Evolutionary conservation across 2,329 filamentous ascomycete species (phyloP), one percentile per base, ranked within the genome.

Genomic region (Diaporthe amygdali): DNA sequence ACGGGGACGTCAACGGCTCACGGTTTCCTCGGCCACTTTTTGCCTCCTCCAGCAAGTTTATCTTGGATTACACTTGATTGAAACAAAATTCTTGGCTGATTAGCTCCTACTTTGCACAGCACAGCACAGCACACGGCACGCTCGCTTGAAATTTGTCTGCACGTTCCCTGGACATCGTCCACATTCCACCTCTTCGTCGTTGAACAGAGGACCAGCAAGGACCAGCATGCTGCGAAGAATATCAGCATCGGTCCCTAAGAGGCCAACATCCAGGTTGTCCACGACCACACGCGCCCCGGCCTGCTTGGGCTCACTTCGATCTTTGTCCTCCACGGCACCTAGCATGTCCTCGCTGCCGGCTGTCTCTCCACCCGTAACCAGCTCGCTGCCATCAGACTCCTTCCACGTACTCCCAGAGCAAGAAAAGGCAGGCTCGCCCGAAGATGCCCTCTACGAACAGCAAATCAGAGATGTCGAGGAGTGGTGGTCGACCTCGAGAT

Each of bases 401-500:
- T 98, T 96, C 83, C 96, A 98, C 80, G 88, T 98, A 17, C 88
- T 98, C 0, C 88, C 94, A 49, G 94, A 95, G 75, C 83, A 89
- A 39, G 85, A 92, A 70, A 98, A 98, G 82, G 85, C 92, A 0
- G 94, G 94, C 20, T 86, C 88, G 22, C 90, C 94, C 0, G 96
- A 98, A 82, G 95, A 98, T 82, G 90, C 90, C 0, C 87, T 98
- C 1, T 97, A 95, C 81, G 90, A 95, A 51, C 89, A 93, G 74
- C 94, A 98, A 80, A 86, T 98, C 66, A 88, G 92, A 77, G 92
- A 96, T 77, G 94, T 98, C 15, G 90, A 95, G 81, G 88, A 92
- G 34, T 98, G 96, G 96, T 99, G 96, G 96, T 88, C 89, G 25
- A 92, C 92, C 49, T 92, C 94, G 9, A 91, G 96, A 70, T 99